These are phyloP conservation scores for Macadamia integrifolia DNA, from an alignment of 164 flowering plant species.

Conservation along the genomic window DNA sequence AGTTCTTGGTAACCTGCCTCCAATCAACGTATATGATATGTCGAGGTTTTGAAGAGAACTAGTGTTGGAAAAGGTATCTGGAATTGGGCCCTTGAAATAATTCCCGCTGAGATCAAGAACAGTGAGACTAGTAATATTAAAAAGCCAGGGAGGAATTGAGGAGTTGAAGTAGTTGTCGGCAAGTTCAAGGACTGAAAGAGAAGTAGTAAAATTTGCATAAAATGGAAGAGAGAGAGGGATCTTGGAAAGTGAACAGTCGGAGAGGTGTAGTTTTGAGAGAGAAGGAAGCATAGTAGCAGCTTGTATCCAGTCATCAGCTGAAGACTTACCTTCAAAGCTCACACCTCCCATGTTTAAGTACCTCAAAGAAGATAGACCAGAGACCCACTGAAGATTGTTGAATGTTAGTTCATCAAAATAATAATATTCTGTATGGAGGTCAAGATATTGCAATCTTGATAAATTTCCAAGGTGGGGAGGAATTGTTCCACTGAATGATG, in stretches of 20 bases:
- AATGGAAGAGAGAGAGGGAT: not conserved
- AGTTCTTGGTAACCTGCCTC: not conserved
- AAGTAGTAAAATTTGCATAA: not conserved
- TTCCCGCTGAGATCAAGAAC: not conserved
- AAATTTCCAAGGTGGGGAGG: too few relatives aligned
- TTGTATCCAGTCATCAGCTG: not conserved
- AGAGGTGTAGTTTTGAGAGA: not conserved
- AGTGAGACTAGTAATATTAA: not conserved
- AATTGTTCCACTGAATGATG: not conserved
- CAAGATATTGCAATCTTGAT: not conserved
- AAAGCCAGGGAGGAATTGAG: not conserved
- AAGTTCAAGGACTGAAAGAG: not conserved
- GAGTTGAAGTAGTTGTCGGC: not conserved
- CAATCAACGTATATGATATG: not conserved
- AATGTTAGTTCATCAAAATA: too few relatives aligned
- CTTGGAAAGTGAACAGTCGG: not conserved
- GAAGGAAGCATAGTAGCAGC: not conserved
- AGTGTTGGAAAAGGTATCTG: not conserved
- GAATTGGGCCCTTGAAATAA: not conserved
- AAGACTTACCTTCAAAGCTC: too few relatives aligned
- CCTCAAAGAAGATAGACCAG: not conserved
- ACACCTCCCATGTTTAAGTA: not conserved
- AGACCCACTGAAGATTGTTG: too few relatives aligned
- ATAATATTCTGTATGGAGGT: not conserved
- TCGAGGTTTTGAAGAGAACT: not conserved